Percentiles rank a stretch among this genome's conserved stretches.
phyloP scores from a whole-genome alignment of 148 eudicot species.

The Spergularia marina region DNA sequence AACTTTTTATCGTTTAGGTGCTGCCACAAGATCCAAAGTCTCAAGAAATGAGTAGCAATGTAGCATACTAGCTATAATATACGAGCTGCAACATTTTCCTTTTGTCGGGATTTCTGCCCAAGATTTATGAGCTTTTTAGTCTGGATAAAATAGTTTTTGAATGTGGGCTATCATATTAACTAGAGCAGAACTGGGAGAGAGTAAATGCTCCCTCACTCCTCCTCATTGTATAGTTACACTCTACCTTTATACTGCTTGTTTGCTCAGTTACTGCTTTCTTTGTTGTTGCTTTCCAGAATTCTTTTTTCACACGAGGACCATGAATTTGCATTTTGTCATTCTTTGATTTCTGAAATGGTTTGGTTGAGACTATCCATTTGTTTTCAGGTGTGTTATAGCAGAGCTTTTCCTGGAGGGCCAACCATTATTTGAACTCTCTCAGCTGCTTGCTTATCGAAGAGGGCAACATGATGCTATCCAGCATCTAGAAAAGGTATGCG shows the following conservation, averaged over 20 bases:
- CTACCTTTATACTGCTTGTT: background rate
- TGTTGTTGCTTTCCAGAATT: background rate
- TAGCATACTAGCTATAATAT: background rate
- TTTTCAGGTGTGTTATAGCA: slow-evolving; percentile 85
- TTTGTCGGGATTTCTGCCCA: too few relatives aligned
- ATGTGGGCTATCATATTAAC: background rate
- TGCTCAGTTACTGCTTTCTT: slow-evolving; percentile 3
- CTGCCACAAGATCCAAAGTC: background rate
- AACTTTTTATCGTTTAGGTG: background rate
- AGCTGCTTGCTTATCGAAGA: slow-evolving; percentile 92
- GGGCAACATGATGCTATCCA: slow-evolving; percentile 95
- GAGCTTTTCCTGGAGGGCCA: slow-evolving; percentile 98
- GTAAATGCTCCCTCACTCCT: background rate
- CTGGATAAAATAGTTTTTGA: background rate
- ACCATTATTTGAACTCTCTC: slow-evolving; percentile 89
- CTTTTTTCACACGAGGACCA: background rate
- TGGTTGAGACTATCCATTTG: background rate
- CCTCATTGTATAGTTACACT: background rate
- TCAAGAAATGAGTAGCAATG: too few relatives aligned
- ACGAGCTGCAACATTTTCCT: background rate
- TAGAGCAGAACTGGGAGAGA: background rate
- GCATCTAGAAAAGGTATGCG: slow-evolving; percentile 83
- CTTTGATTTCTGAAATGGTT: background rate
- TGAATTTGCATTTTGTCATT: background rate
- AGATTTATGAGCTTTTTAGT: background rate